Percentiles rank a stretch among this genome's conserved stretches.
Conservation (phyloP, 2,329 filamentous ascomycete species). For the Trichoderma afroharzianum region DNA sequence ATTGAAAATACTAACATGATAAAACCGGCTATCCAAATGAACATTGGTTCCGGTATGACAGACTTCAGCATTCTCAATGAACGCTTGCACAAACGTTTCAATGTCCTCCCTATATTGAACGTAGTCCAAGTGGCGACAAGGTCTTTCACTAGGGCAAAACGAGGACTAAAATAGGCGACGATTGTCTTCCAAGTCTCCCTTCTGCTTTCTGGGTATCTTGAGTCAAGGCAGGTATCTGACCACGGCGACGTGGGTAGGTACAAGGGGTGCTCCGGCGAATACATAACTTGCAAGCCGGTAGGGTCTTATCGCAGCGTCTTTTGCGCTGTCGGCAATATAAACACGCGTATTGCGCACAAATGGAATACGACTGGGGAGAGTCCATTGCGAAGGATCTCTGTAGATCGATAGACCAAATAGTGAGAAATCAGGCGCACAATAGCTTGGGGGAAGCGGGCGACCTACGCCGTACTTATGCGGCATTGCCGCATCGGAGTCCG, state of each 20-base stretch:
- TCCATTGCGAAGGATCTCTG: background rate
- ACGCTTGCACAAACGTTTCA: no score
- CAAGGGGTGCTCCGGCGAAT: background rate
- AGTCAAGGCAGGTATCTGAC: background rate
- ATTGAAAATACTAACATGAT: no score
- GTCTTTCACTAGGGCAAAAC: no score
- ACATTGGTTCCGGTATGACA: no score
- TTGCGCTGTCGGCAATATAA: background rate
- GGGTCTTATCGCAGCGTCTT: background rate
- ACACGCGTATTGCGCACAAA: background rate
- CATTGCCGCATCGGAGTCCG: background rate
- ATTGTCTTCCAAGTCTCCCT: background rate
- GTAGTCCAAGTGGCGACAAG: no score
- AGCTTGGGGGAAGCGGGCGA: background rate
- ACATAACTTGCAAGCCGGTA: background rate
- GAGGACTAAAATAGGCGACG: no score
- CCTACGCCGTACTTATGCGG: background rate
- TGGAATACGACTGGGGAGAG: background rate
- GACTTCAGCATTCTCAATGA: no score
- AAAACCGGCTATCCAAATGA: no score
- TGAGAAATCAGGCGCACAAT: background rate
- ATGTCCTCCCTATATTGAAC: no score
- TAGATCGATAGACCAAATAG: background rate
- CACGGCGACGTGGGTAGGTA: background rate
- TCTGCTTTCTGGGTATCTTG: background rate